Evolutionary conservation across 495 filamentous ascomycete genomes (phyloP).

Genomic region (Darksidea phi): DNA sequence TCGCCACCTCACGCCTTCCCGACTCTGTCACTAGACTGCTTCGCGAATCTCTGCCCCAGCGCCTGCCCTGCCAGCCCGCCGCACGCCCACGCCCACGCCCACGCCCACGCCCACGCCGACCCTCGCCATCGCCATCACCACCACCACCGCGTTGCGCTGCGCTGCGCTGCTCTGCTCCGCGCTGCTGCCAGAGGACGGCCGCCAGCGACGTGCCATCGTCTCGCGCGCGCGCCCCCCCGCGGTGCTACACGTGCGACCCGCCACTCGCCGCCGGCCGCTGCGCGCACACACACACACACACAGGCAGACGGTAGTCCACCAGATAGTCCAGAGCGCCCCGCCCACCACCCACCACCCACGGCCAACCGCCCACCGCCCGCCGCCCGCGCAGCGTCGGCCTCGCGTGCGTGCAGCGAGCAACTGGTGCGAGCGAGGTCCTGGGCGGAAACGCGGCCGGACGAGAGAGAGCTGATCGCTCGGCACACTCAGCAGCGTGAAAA

Average conservation of each 20-base stretch:
- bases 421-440: neutral
- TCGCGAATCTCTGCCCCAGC: conserved; percentile 25
- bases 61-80: conserved; percentile 1
- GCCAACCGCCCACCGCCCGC: neutral
- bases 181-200: neutral
- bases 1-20: conserved; percentile 29
- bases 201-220: too few relatives aligned
- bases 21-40: conserved; percentile 26
- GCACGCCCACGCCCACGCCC: too few relatives aligned
- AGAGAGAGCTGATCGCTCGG: conserved; percentile 28
- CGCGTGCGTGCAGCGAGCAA: conserved; percentile 4
- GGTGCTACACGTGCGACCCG: conserved; percentile 35
- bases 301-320: too few relatives aligned
- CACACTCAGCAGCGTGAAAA: conserved; percentile 24
- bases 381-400: neutral
- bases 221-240: conserved; percentile 21
- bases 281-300: neutral
- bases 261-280: neutral
- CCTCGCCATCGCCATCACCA: conserved; percentile 1
- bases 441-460: conserved; percentile 28
- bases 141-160: neutral
- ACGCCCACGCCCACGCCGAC: too few relatives aligned
- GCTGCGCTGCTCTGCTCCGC: neutral
- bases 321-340: too few relatives aligned
- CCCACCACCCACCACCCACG: too few relatives aligned